Conservation (phyloP, 2,329 filamentous ascomycete species). For the Graphilbum fragrans region DNA sequence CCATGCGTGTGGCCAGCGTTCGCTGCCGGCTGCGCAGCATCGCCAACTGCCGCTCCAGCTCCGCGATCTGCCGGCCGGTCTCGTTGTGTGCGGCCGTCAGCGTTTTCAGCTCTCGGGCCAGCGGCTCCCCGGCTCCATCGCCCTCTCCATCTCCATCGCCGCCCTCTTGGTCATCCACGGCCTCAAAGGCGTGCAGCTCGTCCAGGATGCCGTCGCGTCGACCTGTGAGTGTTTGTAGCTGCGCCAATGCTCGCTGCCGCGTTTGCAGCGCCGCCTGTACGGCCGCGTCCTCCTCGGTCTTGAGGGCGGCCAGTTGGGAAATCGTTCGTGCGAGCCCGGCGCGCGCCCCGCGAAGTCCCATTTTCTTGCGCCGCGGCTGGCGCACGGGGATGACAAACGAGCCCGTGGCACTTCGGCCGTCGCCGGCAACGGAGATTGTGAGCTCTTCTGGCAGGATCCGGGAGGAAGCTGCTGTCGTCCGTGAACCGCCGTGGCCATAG, state of each 20-base stretch:
- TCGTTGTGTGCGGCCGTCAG: slow-evolving; percentile 41
- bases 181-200: slow-evolving; percentile 42
- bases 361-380: slow-evolving; percentile 39
- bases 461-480: background rate
- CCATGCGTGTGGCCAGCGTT: slow-evolving; percentile 47
- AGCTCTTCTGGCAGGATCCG: background rate
- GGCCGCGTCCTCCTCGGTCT: slow-evolving; percentile 53
- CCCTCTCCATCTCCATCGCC: background rate
- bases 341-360: slow-evolving; percentile 51
- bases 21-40: slow-evolving; percentile 47
- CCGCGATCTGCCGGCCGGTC: slow-evolving; percentile 51
- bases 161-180: slow-evolving; percentile 28
- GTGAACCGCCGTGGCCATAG: background rate
- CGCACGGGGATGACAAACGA: slow-evolving; percentile 44
- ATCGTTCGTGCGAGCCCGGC: slow-evolving; percentile 52
- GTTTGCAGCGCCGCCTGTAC: slow-evolving; percentile 43
- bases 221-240: slow-evolving; percentile 39
- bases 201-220: slow-evolving; percentile 35
- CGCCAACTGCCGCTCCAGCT: slow-evolving; percentile 51
- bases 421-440: background rate
- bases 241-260: slow-evolving; percentile 44
- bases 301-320: slow-evolving; percentile 50
- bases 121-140: slow-evolving; percentile 26
- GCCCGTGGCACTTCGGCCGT: slow-evolving; percentile 4
- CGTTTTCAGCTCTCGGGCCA: slow-evolving; percentile 46